Percentiles rank a stretch among this genome's conserved stretches.
These are phyloP conservation scores for Elymus sibiricus DNA, from an alignment of 176 grass and related monocot genomes.

Conservation along the genomic window DNA sequence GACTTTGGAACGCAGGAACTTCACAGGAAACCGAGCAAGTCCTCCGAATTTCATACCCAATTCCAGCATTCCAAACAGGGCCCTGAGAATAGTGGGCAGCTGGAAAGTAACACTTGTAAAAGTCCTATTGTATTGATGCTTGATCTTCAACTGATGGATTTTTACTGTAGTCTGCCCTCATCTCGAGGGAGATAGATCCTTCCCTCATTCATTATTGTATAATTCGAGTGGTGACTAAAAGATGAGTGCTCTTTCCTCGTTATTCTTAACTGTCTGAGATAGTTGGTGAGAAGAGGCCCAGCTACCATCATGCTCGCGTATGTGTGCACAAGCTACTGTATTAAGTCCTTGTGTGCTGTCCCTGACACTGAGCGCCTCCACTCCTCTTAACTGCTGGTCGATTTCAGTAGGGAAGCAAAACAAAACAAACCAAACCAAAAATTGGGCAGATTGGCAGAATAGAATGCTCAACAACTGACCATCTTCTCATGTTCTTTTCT, in stretches of 20 bases:
- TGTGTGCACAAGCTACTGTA: neutral
- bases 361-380: neutral
- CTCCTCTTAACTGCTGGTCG: neutral
- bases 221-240: too few species aligned
- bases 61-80: neutral
- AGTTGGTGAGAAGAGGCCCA: constrained; percentile 27
- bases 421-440: neutral
- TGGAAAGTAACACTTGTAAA: neutral
- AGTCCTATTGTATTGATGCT: neutral
- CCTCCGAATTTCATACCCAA: neutral
- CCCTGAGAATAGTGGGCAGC: neutral
- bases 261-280: neutral
- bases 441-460: neutral
- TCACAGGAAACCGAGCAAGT: neutral
- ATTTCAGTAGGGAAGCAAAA: neutral
- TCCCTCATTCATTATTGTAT: too few species aligned
- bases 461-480: constrained; percentile 8
- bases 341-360: constrained; percentile 20
- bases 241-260: too few species aligned
- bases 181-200: neutral
- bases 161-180: neutral
- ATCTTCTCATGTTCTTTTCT: neutral
- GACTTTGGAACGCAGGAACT: neutral
- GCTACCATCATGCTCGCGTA: neutral
- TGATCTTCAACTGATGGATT: neutral